Evolutionary conservation across 441 rosid genomes (phyloP).

Genomic region (Pelargonium myrrhifolium): DNA sequence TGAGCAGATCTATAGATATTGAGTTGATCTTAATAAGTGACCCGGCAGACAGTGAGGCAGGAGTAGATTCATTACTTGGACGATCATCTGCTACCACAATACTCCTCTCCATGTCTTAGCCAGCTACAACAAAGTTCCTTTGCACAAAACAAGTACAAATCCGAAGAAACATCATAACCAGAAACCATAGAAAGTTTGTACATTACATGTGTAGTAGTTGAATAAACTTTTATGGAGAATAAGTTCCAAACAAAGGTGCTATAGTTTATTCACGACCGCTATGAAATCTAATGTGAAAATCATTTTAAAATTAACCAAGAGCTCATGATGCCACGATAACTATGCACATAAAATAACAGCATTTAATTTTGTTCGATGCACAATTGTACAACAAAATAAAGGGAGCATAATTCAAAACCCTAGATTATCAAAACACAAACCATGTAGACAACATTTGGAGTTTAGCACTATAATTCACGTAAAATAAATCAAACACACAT

Average conservation of each 20-base stretch:
- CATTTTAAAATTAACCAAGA: constrained; percentile 12
- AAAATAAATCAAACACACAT: constrained; percentile 12
- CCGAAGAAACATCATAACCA: constrained; percentile 12
- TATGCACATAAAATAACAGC: constrained; percentile 58
- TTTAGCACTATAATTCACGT: constrained; percentile 13
- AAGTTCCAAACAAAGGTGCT: constrained; percentile 12
- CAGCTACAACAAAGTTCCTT: constrained; percentile 23
- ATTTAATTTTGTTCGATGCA: constrained; percentile 9
- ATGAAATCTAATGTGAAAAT: constrained; percentile 1
- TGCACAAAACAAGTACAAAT: constrained; percentile 13
- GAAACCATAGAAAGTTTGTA: background rate
- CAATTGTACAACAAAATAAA: constrained; percentile 17
- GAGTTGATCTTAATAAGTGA: constrained; percentile 61
- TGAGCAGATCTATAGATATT: constrained; percentile 56
- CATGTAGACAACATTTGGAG: constrained; percentile 12
- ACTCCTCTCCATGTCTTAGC: constrained; percentile 27
- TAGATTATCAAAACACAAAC: constrained; percentile 31
- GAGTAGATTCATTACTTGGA: constrained; percentile 25
- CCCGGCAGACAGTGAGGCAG: constrained; percentile 34
- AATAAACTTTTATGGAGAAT: constrained; percentile 10
- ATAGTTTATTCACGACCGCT: constrained; percentile 17
- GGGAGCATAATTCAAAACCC: constrained; percentile 40
- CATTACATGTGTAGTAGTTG: background rate
- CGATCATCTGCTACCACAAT: constrained; percentile 28
- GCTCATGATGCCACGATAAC: constrained; percentile 9